Conservation (phyloP, 2,329 filamentous ascomycete genomes). For the Trichocomaceae sp. region DNA sequence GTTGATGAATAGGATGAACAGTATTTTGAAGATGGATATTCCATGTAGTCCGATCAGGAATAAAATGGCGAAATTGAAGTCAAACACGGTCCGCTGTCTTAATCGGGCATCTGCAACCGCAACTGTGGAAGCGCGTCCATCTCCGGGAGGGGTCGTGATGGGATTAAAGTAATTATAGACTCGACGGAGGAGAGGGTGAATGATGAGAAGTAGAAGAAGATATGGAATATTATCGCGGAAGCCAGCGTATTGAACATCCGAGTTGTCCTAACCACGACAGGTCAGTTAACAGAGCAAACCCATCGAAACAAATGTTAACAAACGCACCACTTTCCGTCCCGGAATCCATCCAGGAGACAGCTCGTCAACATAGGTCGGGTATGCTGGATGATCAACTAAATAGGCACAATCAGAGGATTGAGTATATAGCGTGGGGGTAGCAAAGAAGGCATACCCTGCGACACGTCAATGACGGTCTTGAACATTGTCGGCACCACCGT, state of each 20-base stretch:
- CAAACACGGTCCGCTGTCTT: constrained; percentile 69
- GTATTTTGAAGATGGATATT: constrained; percentile 73
- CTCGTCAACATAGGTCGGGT: constrained; percentile 62
- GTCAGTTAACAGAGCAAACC: neutral
- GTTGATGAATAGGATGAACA: constrained; percentile 73
- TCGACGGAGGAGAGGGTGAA: constrained; percentile 73
- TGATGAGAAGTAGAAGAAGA: constrained; percentile 62
- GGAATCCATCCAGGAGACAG: constrained; percentile 84
- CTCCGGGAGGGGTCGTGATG: constrained; percentile 17
- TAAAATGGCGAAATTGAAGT: constrained; percentile 70
- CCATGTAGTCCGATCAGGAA: constrained; percentile 79
- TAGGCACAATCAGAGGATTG: neutral
- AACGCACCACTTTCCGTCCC: constrained; percentile 79
- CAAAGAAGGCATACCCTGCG: constrained; percentile 61
- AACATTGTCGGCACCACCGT: constrained; percentile 77
- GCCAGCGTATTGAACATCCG: constrained; percentile 76
- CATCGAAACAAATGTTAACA: constrained; percentile 50
- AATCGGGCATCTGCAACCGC: constrained; percentile 50
- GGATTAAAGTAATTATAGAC: constrained; percentile 55
- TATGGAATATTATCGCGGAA: constrained; percentile 84
- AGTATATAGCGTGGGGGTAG: too few relatives aligned
- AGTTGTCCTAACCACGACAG: constrained; percentile 60
- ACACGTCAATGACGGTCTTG: constrained; percentile 80
- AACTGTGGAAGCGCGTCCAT: constrained; percentile 17
- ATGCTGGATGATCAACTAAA: constrained; percentile 60